These are phyloP conservation scores for Salix exigua DNA, from an alignment of 345 rosid species.

Conservation along the genomic window DNA sequence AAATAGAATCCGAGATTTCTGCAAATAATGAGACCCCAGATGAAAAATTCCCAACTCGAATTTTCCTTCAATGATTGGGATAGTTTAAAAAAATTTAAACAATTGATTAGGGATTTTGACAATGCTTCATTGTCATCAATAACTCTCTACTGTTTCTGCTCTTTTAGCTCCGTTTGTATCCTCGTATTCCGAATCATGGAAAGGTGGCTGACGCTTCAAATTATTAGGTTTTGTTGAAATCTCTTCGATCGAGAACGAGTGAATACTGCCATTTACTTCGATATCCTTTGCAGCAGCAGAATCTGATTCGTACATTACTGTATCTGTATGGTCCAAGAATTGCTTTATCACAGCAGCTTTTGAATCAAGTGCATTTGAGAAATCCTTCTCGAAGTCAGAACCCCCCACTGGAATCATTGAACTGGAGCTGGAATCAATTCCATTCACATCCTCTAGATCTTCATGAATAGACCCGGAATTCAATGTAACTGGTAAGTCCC, in stretches of 20 bases:
- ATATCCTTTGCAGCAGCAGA: conserved; percentile 10
- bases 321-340: background rate
- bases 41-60: conserved; percentile 14
- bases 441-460: background rate
- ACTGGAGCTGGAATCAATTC: conserved; percentile 17
- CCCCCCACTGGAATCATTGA: conserved; percentile 15
- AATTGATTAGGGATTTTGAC: conserved; percentile 19
- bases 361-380: conserved; percentile 3
- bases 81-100: conserved; percentile 17
- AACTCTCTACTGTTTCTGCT: conserved; percentile 15
- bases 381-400: conserved; percentile 2
- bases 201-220: conserved; percentile 18
- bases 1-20: conserved; percentile 37
- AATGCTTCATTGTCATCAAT: conserved; percentile 4
- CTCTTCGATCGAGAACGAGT: conserved; percentile 7
- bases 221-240: conserved; percentile 7
- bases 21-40: conserved; percentile 48
- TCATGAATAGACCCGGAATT: background rate
- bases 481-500: background rate
- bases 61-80: conserved; percentile 23
- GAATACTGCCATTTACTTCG: conserved; percentile 9
- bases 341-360: conserved; percentile 14
- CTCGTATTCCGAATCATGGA: conserved; percentile 5
- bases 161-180: conserved; percentile 19
- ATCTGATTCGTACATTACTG: conserved; percentile 5